phyloP scores from a whole-genome alignment of 495 filamentous ascomycete genomes.

The Penicillium paxilli region DNA sequence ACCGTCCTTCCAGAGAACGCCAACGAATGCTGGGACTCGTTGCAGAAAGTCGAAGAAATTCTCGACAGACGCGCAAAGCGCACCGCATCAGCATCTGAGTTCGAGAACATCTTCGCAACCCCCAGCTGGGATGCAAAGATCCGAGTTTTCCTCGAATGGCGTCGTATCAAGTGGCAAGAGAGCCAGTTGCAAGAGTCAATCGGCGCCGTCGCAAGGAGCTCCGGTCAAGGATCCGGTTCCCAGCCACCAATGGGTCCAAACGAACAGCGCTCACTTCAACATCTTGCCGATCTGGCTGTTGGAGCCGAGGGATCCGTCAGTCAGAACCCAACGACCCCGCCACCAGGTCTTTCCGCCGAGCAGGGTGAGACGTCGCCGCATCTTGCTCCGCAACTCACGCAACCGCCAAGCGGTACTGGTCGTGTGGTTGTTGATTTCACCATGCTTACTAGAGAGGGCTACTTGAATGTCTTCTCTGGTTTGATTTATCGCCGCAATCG shows the following conservation, averaged over 20 bases:
- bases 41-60: slow-evolving; percentile 47
- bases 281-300: slow-evolving; percentile 64
- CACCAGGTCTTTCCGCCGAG: slow-evolving; percentile 32
- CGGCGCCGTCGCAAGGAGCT: slow-evolving; percentile 13
- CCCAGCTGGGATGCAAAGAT: slow-evolving; percentile 47
- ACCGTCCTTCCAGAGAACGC: slow-evolving; percentile 48
- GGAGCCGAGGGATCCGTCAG: slow-evolving; percentile 45
- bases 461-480: slow-evolving; percentile 47
- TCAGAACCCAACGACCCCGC: slow-evolving; percentile 34
- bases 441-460: slow-evolving; percentile 44
- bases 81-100: slow-evolving; percentile 25
- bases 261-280: slow-evolving; percentile 57
- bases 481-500: slow-evolving; percentile 41
- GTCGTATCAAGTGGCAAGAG: slow-evolving; percentile 41
- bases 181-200: slow-evolving; percentile 37
- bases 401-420: slow-evolving; percentile 24
- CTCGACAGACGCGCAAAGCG: slow-evolving; percentile 40
- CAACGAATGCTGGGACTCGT: slow-evolving; percentile 44
- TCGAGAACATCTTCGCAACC: slow-evolving; percentile 41
- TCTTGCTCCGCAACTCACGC: slow-evolving; percentile 28
- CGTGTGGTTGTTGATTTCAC: slow-evolving; percentile 46
- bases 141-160: slow-evolving; percentile 48
- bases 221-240: slow-evolving; percentile 14
- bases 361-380: slow-evolving; percentile 31
- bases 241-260: slow-evolving; percentile 46